Evolutionary conservation across 345 rosid genomes (phyloP).

Genomic region (Citrus trifoliata): DNA sequence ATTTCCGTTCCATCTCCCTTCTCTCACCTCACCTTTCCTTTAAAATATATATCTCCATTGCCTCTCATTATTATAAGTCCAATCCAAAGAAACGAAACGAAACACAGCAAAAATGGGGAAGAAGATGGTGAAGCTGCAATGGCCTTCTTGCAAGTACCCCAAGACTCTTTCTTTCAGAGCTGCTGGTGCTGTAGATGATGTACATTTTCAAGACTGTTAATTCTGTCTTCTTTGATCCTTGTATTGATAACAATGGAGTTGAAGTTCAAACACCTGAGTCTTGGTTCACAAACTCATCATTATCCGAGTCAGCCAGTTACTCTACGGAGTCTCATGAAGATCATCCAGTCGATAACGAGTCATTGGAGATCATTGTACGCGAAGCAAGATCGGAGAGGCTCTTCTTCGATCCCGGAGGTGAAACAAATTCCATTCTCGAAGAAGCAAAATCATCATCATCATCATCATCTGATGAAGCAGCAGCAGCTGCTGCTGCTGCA

Average conservation of each 20-base stretch:
- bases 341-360: conserved; percentile 18
- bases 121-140: conserved; percentile 54
- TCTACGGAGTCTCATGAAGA: conserved; percentile 30
- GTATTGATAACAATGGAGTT: not conserved
- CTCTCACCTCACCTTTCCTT: conserved; percentile 3
- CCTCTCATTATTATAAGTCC: conserved; percentile 22
- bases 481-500: not conserved
- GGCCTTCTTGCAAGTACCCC: conserved; percentile 57
- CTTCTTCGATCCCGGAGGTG: conserved; percentile 59
- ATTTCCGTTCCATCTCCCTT: conserved; percentile 18
- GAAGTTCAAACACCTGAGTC: conserved; percentile 31
- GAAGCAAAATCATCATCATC: conserved; percentile 22
- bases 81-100: not conserved
- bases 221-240: conserved; percentile 53
- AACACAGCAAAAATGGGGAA: not conserved
- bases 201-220: conserved; percentile 73
- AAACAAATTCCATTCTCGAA: conserved; percentile 66
- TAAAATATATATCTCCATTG: conserved; percentile 31
- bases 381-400: conserved; percentile 60
- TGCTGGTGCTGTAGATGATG: conserved; percentile 24
- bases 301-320: conserved; percentile 24
- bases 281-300: conserved; percentile 45
- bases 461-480: not conserved
- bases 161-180: conserved; percentile 62
- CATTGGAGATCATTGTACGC: conserved; percentile 54